Base-by-base conservation (phyloP, 2,329 filamentous ascomycete species). In the Neurospora sp. region DNA sequence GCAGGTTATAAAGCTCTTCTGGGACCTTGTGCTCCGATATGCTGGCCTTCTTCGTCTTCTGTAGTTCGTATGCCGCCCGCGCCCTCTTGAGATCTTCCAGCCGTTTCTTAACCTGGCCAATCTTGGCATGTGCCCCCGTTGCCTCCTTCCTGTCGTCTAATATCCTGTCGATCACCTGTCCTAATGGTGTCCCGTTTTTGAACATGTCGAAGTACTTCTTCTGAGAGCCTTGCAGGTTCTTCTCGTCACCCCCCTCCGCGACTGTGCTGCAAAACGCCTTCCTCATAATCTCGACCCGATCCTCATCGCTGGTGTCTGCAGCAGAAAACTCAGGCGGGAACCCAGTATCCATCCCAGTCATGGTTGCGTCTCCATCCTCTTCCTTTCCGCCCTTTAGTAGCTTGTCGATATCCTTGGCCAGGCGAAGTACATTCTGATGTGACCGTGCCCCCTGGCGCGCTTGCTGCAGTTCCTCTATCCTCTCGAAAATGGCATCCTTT, bases 61-160 rank as follows among this genome's bases (percentile, higher is more conserved):
- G 71, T 62, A 73, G 65, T 67, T 76, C 74, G 41, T 77, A 72
- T 2, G 73, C 75, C 33, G 74, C 73, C 67, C 74, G 71, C 11
- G 74, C 76, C 33, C 75, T 68, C 23, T 72, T 72, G 12, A 77
- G 73, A 62, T 76, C 73, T 15, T 76, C 72, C 33, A 80, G 74
- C 46, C 78, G 75, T 70, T 74, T 72, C 39, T 72, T 74, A 40
- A 78, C 75, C 69, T 76, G 76, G 8, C 76, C 74, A 6, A 75
- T 73, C 68, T 78, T 75, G 6, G 74, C 73, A 15, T 69, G 70
- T 1, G 72, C 72, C 3, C 73, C 74, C 67, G 70, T 68, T 8
- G 73, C 73, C 10, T 74, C 71, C 57, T 76, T 73, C 37, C 72
- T 69, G 19, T 77, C 74, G 40, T 74, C 71, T 33, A 75, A 67